A percentile compares a stretch with the other conserved stretches of the same genome.
Evolutionary conservation across 768 basidiomycete genomes (phyloP).

Genomic region (Tephrocybe rancida): DNA sequence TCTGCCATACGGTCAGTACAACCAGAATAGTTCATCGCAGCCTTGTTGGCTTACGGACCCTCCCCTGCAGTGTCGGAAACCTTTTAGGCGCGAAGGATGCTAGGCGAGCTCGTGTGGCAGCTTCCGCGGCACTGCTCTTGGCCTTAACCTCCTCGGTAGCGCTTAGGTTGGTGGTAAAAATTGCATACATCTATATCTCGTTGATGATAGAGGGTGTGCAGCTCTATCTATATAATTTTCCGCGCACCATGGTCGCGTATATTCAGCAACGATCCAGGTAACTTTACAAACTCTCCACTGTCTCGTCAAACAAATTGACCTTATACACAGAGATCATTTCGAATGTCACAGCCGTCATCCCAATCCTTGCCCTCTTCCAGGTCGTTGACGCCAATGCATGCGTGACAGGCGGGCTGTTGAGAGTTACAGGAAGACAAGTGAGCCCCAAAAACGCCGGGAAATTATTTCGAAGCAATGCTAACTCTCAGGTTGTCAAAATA

Average conservation of each 20-base stretch:
- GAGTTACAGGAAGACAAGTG: slow-evolving; percentile 79
- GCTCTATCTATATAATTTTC: slow-evolving; percentile 56
- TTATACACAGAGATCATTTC: slow-evolving; percentile 58
- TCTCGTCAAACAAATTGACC: too few species aligned
- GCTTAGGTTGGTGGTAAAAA: background rate
- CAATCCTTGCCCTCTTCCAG: slow-evolving; percentile 76
- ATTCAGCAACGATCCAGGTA: slow-evolving; percentile 69
- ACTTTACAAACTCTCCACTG: slow-evolving; percentile 9
- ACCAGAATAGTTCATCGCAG: too few species aligned
- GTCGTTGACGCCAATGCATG: slow-evolving; percentile 77
- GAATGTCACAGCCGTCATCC: slow-evolving; percentile 67
- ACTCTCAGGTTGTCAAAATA: slow-evolving; percentile 32
- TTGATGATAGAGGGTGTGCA: slow-evolving; percentile 21
- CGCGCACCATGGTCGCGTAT: slow-evolving; percentile 67
- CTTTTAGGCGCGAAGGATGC: slow-evolving; percentile 12
- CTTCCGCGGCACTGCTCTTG: slow-evolving; percentile 63
- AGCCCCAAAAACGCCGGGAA: slow-evolving; percentile 9
- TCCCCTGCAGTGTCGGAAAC: slow-evolving; percentile 13
- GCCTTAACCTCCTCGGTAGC: slow-evolving; percentile 40
- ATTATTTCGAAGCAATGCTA: background rate
- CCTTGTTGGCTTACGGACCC: background rate
- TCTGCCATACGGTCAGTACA: slow-evolving; percentile 78
- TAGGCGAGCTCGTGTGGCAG: slow-evolving; percentile 7
- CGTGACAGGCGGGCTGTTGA: slow-evolving; percentile 73
- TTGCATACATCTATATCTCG: background rate